Base-by-base conservation (phyloP, 768 basidiomycete genomes). In the Leccinum ochraceum region DNA sequence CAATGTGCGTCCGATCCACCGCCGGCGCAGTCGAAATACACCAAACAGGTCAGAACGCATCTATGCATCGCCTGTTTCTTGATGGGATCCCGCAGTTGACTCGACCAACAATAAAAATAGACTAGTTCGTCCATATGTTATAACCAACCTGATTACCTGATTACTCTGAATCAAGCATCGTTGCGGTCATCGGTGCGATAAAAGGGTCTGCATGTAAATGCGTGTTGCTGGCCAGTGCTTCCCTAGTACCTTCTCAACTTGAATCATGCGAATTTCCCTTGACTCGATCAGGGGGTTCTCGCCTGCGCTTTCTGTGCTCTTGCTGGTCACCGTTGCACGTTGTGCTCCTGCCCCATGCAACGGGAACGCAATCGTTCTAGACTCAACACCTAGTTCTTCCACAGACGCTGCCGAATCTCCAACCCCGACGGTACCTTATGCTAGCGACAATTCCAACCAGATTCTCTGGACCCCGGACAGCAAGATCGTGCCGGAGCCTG, bases 381-480 rank as follows among this genome's bases (percentile, higher is more conserved):
- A 24, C 39, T 20, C 24, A 22, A 52, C 14, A n/a, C 32, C 46
- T 3, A 60, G 53, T 54, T 26, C 46, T 36, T 13, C 65, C 4
- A 63, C 56, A 10, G 68, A 69, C 36, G 63, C 71, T 20, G 66
- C 73, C 2, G 61, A 75, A 8, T 32, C 78, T 16, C 67, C 75
- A 22, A 61, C 53, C 46, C 76, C 80, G 11, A 82, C 83, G 6
- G 77, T 78, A 20, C 77, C 77, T 10, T 76, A 70, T 59, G 76
- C 77, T 1, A 73, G 71, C 52, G 69, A 75, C 16, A 71, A 81
- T 57, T 79, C 80, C 8, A 84, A 85, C 66, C 59, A 53, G 28
- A 70, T 74, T 3, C 67, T 81, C n/a, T 68, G 82, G 83, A 62
- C 58, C 72, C 39, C 55, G 28, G 61, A 54, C 8, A 56, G 56